A percentile compares a stretch with the other conserved stretches of the same genome.
phyloP scores from a whole-genome alignment of 495 filamentous ascomycete species.

The Letharia lupina region DNA sequence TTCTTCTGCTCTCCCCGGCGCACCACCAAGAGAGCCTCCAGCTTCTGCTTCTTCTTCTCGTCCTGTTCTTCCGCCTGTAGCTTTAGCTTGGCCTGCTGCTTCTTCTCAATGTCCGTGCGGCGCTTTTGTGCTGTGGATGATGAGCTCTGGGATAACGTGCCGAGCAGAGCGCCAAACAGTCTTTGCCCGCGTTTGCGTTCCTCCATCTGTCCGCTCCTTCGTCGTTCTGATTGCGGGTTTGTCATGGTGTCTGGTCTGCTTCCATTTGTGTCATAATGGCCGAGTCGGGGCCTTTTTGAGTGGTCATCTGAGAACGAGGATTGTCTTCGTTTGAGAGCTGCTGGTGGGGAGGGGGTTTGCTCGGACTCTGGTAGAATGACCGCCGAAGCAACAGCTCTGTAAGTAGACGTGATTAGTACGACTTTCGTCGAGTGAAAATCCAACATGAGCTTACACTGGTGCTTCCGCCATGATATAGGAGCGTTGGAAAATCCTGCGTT shows the following conservation, averaged over 20 bases:
- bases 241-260: conserved; percentile 19
- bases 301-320: conserved; percentile 47
- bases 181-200: conserved; percentile 83
- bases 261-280: conserved; percentile 29
- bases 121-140: conserved; percentile 60
- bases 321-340: conserved; percentile 46
- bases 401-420: conserved; percentile 4
- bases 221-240: conserved; percentile 32
- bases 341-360: conserved; percentile 28
- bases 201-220: conserved; percentile 50
- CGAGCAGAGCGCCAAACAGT: conserved; percentile 81
- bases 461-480: conserved; percentile 25
- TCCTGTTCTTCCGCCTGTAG: conserved; percentile 62
- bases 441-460: conserved; percentile 27
- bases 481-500: neutral
- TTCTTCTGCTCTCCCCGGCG: conserved; percentile 63
- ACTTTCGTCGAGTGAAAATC: neutral
- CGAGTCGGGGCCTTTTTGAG: conserved; percentile 48
- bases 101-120: conserved; percentile 81
- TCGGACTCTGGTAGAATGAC: conserved; percentile 52
- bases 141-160: conserved; percentile 76
- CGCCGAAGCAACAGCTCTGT: conserved; percentile 53
- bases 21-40: conserved; percentile 50
- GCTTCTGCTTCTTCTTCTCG: conserved; percentile 55
- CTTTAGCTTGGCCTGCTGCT: conserved; percentile 75